Percentiles rank a stretch among this genome's conserved stretches.
Conservation (phyloP, 495 filamentous ascomycete genomes). For the Xylaria longipes region DNA sequence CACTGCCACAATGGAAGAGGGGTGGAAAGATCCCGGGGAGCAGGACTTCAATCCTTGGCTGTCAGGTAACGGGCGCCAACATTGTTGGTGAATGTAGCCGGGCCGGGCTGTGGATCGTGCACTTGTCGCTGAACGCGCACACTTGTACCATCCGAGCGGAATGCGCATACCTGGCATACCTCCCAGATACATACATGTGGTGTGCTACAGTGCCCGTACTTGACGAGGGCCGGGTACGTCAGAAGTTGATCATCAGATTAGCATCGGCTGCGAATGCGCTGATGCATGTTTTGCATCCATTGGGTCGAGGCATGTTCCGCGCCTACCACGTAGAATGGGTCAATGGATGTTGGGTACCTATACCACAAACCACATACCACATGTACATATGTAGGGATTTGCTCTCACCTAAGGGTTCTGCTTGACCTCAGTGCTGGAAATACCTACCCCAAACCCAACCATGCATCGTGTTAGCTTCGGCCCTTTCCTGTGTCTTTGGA, state of each 20-base stretch:
- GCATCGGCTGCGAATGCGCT: neutral
- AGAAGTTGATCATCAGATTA: slow-evolving; percentile 9
- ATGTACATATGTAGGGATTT: neutral
- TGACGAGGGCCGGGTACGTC: neutral
- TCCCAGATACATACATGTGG: neutral
- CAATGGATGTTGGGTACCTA: slow-evolving; percentile 15
- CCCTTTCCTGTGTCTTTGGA: slow-evolving; percentile 16
- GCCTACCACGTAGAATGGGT: neutral
- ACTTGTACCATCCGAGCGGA: neutral
- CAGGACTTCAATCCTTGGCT: neutral
- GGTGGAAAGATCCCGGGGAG: neutral
- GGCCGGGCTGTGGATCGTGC: neutral
- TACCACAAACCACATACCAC: neutral
- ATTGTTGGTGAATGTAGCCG: neutral
- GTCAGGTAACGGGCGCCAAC: slow-evolving; percentile 11
- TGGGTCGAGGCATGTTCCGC: slow-evolving; percentile 23
- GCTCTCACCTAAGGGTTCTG: neutral
- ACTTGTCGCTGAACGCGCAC: slow-evolving; percentile 7
- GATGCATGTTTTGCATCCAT: slow-evolving; percentile 27
- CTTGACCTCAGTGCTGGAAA: neutral
- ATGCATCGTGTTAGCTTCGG: slow-evolving; percentile 23
- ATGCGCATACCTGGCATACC: neutral
- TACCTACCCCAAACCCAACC: slow-evolving; percentile 11
- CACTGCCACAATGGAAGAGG: slow-evolving; percentile 1
- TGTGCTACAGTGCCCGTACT: neutral